phyloP scores from a whole-genome alignment of 257 asterid species.

The Salvia hispanica region DNA sequence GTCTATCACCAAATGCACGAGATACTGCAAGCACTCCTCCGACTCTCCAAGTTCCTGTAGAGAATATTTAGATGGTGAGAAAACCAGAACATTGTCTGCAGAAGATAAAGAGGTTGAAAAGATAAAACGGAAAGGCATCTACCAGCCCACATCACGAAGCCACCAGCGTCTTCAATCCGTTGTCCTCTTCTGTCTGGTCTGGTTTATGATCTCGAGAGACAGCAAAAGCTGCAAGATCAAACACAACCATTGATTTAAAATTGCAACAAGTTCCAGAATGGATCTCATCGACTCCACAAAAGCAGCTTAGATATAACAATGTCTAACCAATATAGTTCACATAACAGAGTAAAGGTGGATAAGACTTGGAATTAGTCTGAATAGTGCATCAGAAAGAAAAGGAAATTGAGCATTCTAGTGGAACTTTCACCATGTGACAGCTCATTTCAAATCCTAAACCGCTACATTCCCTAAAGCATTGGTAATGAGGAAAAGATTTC shows the following conservation, averaged over 20 bases:
- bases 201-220: constrained; percentile 97
- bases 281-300: background rate
- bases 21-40: constrained; percentile 99
- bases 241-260: constrained; percentile 10
- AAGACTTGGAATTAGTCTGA: too few species aligned
- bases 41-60: constrained; percentile 94
- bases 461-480: constrained; percentile 18
- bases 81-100: background rate
- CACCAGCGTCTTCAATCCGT: constrained; percentile 97
- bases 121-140: background rate
- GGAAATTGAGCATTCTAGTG: background rate
- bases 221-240: constrained; percentile 67
- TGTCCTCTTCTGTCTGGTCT: constrained; percentile 91
- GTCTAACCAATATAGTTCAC: too few species aligned
- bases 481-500: constrained; percentile 1
- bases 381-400: too few species aligned
- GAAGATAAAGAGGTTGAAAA: constrained; percentile 7
- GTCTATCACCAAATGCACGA: constrained; percentile 96
- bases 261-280: constrained; percentile 5
- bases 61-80: constrained; percentile 1
- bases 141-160: constrained; percentile 99
- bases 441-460: background rate
- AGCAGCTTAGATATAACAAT: background rate
- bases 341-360: too few species aligned
- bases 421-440: constrained; percentile 4